These are phyloP conservation scores for Debaryomyces sp. DNA, from an alignment of 1,139 yeast species.

Conservation along the genomic window DNA sequence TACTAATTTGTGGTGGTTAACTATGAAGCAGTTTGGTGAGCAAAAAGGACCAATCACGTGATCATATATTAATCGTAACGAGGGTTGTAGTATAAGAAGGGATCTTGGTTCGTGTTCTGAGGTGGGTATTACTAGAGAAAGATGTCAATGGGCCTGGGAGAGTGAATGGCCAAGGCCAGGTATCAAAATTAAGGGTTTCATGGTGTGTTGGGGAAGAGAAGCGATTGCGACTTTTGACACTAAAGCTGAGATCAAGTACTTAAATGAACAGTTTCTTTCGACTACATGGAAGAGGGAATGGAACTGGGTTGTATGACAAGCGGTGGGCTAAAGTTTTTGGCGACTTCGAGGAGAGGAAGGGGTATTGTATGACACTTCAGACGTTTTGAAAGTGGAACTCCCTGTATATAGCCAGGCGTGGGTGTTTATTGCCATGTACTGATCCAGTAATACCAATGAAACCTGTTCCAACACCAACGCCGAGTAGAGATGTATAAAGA, in stretches of 20 bases:
- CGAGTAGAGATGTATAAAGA: neutral
- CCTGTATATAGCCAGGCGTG: slow-evolving; percentile 4
- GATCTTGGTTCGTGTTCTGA: neutral
- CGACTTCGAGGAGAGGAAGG: neutral
- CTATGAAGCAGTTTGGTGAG: neutral
- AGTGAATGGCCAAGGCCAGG: too few species aligned
- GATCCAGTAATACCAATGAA: neutral
- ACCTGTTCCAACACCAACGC: neutral
- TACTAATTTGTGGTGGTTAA: neutral
- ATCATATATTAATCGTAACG: neutral
- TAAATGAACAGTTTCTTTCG: neutral
- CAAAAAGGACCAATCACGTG: neutral
- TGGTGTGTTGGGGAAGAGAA: too few species aligned
- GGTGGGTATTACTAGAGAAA: neutral
- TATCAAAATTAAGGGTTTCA: too few species aligned
- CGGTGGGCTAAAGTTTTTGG: neutral
- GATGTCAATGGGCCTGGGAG: too few species aligned
- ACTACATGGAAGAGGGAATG: neutral
- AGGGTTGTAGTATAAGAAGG: neutral
- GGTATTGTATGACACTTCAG: neutral
- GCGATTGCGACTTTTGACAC: too few species aligned
- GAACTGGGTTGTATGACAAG: neutral
- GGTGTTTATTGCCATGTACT: slow-evolving; percentile 3
- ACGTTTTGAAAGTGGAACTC: neutral
- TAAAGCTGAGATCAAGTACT: neutral